phyloP scores from a whole-genome alignment of 1,284 basidiomycete genomes.

The Austroboletus olivaceoglutinosus region DNA sequence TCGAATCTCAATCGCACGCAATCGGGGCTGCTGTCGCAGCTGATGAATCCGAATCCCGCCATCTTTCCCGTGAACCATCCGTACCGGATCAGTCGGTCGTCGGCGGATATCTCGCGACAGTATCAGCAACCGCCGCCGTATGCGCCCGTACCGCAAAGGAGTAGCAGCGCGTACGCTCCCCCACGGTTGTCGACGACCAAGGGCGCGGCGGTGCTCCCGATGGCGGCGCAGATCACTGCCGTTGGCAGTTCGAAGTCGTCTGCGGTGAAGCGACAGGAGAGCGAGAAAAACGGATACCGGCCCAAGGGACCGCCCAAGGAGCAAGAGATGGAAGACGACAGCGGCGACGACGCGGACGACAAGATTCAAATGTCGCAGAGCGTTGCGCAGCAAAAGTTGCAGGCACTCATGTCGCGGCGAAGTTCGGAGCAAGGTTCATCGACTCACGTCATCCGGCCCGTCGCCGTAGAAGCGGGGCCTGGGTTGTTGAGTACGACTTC shows the following conservation, averaged over 20 bases:
- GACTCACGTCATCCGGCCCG: constrained; percentile 18
- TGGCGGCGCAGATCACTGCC: constrained; percentile 57
- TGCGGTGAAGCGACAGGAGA: constrained; percentile 14
- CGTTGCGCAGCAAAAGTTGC: constrained; percentile 60
- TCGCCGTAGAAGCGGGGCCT: constrained; percentile 11
- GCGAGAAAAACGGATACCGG: constrained; percentile 44
- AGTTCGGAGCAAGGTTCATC: constrained; percentile 27
- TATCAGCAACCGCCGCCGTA: constrained; percentile 20
- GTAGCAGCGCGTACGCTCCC: constrained; percentile 29
- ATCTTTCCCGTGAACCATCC: constrained; percentile 60
- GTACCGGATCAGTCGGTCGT: constrained; percentile 50
- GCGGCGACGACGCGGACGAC: constrained; percentile 51
- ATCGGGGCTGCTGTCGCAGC: constrained; percentile 60
- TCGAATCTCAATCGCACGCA: constrained; percentile 53
- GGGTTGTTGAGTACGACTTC: constrained; percentile 23
- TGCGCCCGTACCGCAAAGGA: constrained; percentile 27
- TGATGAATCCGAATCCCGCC: constrained; percentile 67
- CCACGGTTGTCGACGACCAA: constrained; percentile 53
- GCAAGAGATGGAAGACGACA: constrained; percentile 69
- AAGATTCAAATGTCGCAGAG: constrained; percentile 56
- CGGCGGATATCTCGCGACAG: constrained; percentile 45
- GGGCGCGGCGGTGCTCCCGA: constrained; percentile 62
- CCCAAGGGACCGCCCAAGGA: constrained; percentile 65
- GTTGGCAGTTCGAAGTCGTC: constrained; percentile 32
- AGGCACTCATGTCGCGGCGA: constrained; percentile 46